phyloP scores from a whole-genome alignment of 106 monocot genomes.

The Agapanthus africanus region DNA sequence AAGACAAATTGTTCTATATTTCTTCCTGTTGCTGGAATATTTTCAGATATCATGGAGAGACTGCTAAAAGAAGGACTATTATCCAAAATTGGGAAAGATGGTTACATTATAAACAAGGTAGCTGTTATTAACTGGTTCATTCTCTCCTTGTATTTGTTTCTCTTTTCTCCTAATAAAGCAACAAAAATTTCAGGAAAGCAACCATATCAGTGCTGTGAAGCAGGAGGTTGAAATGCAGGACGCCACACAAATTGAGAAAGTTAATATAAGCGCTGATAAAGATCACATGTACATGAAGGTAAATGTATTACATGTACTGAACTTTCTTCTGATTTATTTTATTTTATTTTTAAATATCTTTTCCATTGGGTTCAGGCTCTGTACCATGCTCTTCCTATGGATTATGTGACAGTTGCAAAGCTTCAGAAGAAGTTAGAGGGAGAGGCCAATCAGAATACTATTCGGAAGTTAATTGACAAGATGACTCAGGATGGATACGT shows the following conservation, averaged over 20 bases:
- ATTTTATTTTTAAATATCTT: neutral
- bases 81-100: slow-evolving; percentile 61
- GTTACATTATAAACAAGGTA: slow-evolving; percentile 62
- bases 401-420: slow-evolving; percentile 73
- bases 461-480: slow-evolving; percentile 55
- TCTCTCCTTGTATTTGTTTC: neutral
- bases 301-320: neutral
- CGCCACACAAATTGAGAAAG: slow-evolving; percentile 28
- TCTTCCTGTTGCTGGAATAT: slow-evolving; percentile 6
- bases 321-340: neutral
- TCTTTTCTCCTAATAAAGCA: neutral
- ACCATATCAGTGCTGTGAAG: slow-evolving; percentile 33
- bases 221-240: slow-evolving; percentile 58
- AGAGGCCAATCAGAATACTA: slow-evolving; percentile 47
- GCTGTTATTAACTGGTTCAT: neutral
- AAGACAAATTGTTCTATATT: slow-evolving; percentile 10
- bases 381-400: slow-evolving; percentile 88
- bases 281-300: slow-evolving; percentile 93
- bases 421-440: slow-evolving; percentile 67
- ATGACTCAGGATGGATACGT: slow-evolving; percentile 61
- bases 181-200: slow-evolving; percentile 15
- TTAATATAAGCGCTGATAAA: slow-evolving; percentile 16
- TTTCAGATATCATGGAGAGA: slow-evolving; percentile 69
- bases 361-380: slow-evolving; percentile 55
- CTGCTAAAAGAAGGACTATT: slow-evolving; percentile 68